A percentile compares a stretch with the other conserved stretches of the same genome.
Conservation (phyloP, 129 eudicot genomes). For the Flaveria trinervia region DNA sequence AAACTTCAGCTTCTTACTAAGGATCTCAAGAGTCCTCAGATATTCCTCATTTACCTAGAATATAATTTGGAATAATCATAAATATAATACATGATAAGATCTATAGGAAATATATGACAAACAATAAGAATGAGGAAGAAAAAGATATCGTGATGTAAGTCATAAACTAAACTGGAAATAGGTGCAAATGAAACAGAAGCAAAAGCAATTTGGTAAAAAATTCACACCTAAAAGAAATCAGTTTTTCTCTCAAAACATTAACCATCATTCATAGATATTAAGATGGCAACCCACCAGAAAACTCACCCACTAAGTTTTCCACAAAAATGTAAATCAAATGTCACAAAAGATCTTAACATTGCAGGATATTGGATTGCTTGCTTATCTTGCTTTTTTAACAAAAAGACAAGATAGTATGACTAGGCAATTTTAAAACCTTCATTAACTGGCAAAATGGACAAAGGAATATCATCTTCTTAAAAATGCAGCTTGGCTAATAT, state of each 20-base stretch:
- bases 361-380: background rate
- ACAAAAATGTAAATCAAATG: conserved; percentile 1
- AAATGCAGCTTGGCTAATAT: background rate
- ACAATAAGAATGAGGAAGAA: too few species aligned
- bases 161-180: background rate
- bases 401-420: background rate
- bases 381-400: background rate
- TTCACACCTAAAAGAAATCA: background rate
- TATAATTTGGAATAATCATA: background rate
- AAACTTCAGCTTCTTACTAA: conserved; percentile 91
- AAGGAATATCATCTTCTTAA: background rate
- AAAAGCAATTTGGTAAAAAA: background rate
- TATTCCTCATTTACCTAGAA: conserved; percentile 90
- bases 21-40: conserved; percentile 80
- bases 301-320: background rate
- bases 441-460: background rate
- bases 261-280: background rate
- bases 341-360: background rate
- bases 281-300: background rate
- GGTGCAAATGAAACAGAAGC: background rate
- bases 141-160: too few species aligned
- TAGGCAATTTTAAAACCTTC: background rate
- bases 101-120: background rate
- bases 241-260: background rate
- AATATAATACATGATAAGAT: conserved; percentile 1